These are phyloP conservation scores for Balakata baccata DNA, from an alignment of 345 rosid genomes.

Conservation along the genomic window DNA sequence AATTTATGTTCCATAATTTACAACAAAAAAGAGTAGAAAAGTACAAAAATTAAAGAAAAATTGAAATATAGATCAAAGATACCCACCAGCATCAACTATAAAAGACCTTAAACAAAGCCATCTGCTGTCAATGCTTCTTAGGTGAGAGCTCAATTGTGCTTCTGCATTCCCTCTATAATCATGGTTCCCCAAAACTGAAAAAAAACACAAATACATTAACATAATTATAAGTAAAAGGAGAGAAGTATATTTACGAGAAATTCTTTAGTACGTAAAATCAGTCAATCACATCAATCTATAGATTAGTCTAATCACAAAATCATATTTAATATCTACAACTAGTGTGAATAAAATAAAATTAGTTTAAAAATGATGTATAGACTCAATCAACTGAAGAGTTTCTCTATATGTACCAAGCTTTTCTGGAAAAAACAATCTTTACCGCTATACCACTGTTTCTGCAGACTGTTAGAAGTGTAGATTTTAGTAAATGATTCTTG, in stretches of 20 bases:
- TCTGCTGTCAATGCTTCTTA: constrained; percentile 53
- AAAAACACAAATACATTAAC: background rate
- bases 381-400: too few species aligned
- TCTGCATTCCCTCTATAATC: constrained; percentile 71
- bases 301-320: too few species aligned
- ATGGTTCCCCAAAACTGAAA: constrained; percentile 64
- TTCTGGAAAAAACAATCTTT: background rate
- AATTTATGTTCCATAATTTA: too few species aligned
- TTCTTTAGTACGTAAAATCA: too few species aligned
- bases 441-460: constrained; percentile 78
- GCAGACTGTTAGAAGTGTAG: constrained; percentile 67
- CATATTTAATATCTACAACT: too few species aligned
- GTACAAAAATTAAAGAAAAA: background rate
- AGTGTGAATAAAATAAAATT: too few species aligned
- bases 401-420: too few species aligned
- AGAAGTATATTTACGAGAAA: too few species aligned
- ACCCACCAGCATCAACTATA: constrained; percentile 47
- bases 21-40: background rate
- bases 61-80: background rate
- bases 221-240: too few species aligned
- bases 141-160: constrained; percentile 59
- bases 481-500: constrained; percentile 60
- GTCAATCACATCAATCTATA: too few species aligned
- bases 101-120: constrained; percentile 76
- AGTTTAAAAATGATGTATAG: too few species aligned